Conservation (phyloP, 306 rosid species). For the Astragalus membranaceus region DNA sequence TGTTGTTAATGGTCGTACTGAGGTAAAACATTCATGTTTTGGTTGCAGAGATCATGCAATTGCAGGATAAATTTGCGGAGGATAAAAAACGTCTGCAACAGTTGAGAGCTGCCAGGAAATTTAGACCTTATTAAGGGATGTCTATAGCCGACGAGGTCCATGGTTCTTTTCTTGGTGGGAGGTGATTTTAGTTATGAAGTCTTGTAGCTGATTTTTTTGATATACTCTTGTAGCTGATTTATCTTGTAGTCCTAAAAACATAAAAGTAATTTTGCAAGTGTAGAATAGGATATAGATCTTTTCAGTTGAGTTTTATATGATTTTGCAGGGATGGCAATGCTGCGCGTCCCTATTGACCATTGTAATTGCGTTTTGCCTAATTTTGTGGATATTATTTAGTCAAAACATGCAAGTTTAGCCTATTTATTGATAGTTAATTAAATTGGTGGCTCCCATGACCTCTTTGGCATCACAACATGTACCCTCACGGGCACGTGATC, state of each 20-base stretch:
- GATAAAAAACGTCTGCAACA: constrained; percentile 80
- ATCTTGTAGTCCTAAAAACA: neutral
- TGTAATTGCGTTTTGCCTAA: no score
- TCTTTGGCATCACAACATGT: no score
- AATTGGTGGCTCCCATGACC: no score
- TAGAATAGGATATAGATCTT: neutral
- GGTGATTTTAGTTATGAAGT: neutral
- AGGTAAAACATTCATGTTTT: constrained; percentile 10
- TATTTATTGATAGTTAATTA: no score
- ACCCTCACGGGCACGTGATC: no score
- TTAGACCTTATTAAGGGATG: constrained; percentile 62
- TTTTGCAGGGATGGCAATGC: neutral
- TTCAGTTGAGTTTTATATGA: neutral
- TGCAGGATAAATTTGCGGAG: constrained; percentile 80
- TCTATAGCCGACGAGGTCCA: neutral
- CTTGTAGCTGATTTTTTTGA: neutral
- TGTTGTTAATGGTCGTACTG: constrained; percentile 5
- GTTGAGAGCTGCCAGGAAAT: constrained; percentile 79
- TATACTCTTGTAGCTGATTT: neutral
- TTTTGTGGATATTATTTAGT: no score
- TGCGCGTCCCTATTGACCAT: no score
- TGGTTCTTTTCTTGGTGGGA: neutral
- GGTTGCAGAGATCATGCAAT: constrained; percentile 69
- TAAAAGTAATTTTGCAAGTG: neutral
- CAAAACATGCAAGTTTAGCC: no score